phyloP scores from a whole-genome alignment of 495 filamentous ascomycete species.

The Aspergillus sclerotiicarbonarius region DNA sequence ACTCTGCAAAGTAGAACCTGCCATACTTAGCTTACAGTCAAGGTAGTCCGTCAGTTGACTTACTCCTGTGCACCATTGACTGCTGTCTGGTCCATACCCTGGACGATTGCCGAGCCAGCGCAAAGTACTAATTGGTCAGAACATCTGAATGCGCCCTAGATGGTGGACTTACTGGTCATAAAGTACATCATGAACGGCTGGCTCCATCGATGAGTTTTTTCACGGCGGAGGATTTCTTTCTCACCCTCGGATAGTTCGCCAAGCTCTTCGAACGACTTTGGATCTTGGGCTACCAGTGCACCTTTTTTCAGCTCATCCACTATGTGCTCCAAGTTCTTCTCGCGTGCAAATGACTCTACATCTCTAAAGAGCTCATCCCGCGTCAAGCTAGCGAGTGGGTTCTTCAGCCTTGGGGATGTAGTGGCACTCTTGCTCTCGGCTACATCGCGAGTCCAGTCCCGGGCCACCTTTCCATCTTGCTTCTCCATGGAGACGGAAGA shows the following conservation, averaged over 20 bases:
- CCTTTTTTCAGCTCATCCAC: constrained; percentile 61
- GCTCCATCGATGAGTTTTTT: constrained; percentile 58
- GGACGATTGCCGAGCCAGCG: constrained; percentile 52
- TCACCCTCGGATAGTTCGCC: constrained; percentile 50
- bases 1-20: no score
- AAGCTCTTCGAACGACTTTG: constrained; percentile 33
- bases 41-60: no score
- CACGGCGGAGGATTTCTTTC: constrained; percentile 50
- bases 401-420: no score
- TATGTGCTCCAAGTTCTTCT: constrained; percentile 54
- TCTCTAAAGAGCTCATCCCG: constrained; percentile 28
- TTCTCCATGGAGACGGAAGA: no score
- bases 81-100: constrained; percentile 74
- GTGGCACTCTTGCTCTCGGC: no score
- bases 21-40: no score
- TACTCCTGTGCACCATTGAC: constrained; percentile 68
- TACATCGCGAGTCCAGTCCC: no score
- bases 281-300: constrained; percentile 60
- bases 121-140: constrained; percentile 28
- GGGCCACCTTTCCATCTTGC: no score
- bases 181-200: constrained; percentile 57
- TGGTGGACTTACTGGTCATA: constrained; percentile 43
- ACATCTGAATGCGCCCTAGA: not conserved
- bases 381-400: no score
- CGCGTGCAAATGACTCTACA: constrained; percentile 58